Evolutionary conservation across 2,329 filamentous ascomycete genomes (phyloP).

Genomic region (Xylariaceae sp.): DNA sequence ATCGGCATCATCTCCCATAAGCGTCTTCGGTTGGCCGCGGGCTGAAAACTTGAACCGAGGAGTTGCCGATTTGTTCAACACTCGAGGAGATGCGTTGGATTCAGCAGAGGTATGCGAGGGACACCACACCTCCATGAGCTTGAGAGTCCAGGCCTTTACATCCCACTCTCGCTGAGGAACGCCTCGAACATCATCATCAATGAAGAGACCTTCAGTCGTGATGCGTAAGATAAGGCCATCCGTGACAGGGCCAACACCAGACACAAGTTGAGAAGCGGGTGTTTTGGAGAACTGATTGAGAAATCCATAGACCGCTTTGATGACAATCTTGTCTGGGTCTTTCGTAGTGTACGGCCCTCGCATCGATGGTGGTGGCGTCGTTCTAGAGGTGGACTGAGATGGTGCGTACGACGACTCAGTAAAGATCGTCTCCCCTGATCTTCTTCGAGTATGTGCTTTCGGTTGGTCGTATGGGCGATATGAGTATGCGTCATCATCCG

Average conservation of each 20-base stretch:
- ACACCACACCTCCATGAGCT: slow-evolving; percentile 88
- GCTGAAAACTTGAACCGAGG: slow-evolving; percentile 55
- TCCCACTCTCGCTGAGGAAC: slow-evolving; percentile 99
- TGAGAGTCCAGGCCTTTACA: slow-evolving; percentile 97
- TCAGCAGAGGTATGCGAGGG: slow-evolving; percentile 65
- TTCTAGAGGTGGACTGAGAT: slow-evolving; percentile 82
- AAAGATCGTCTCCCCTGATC: slow-evolving; percentile 73
- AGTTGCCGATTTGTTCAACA: slow-evolving; percentile 56
- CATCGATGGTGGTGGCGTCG: slow-evolving; percentile 81
- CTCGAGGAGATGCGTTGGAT: slow-evolving; percentile 50
- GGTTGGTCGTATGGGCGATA: slow-evolving; percentile 80
- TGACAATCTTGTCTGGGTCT: slow-evolving; percentile 94
- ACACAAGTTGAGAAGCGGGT: slow-evolving; percentile 89
- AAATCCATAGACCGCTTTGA: slow-evolving; percentile 91
- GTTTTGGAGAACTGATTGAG: slow-evolving; percentile 87
- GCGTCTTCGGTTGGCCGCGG: slow-evolving; percentile 56
- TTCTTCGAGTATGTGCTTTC: slow-evolving; percentile 62
- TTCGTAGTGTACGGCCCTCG: slow-evolving; percentile 83
- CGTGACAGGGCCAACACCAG: slow-evolving; percentile 83
- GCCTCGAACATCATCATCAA: slow-evolving; percentile 91
- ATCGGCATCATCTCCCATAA: slow-evolving; percentile 71
- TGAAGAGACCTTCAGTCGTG: slow-evolving; percentile 92
- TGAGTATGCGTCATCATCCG: slow-evolving; percentile 72
- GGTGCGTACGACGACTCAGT: slow-evolving; percentile 89
- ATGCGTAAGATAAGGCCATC: slow-evolving; percentile 92